Evolutionary conservation across 768 basidiomycete genomes (phyloP), one percentile per base, ranked within the genome.

Genomic region (Chalciporus sphaerocephalus): DNA sequence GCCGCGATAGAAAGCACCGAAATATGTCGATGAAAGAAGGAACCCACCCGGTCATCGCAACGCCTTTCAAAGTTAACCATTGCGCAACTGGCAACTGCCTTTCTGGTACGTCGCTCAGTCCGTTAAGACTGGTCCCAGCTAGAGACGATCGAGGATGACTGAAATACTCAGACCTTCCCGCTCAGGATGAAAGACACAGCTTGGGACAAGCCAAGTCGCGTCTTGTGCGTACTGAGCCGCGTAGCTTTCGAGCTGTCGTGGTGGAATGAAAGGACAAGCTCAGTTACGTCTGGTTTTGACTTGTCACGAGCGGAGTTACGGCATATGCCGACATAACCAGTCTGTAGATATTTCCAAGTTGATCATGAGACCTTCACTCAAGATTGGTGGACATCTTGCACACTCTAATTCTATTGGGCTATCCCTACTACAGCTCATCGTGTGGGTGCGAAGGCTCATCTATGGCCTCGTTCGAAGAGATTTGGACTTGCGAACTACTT

Each of bases 401-500:
- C n/a, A n/a, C n/a, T n/a, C n/a, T n/a, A n/a, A n/a, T n/a, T n/a
- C n/a, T n/a, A n/a, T n/a, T n/a, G n/a, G n/a, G n/a, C n/a, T n/a
- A n/a, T n/a, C n/a, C n/a, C 39, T 40, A 40, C 40, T 58, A 61
- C 34, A 61, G 9, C 34, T 60, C 59, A 35, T 60, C 59, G 18
- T 52, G 59, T 4, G 38, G 15, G 25, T 6, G 27, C 12, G 47
- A 38, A 1, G 17, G 11, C 10, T 46, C 35, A 10, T 36, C 15
- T 10, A 13, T 47, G 38, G 22, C 20, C 37, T 35, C n/a, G 21
- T n/a, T 38, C 13, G 44, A 32, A n/a, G 10, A 5, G n/a, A 13
- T 42, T 32, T 15, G 33, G 13, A 48, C 24, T 17, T 44, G 55
- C 16, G 69, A 72, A 46, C 72, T 75, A 9, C 57, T 73, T 21